A percentile compares a stretch with the other conserved stretches of the same genome.
Conservation (phyloP, 1,139 yeast species). For the Sporopachydermia cereana region DNA sequence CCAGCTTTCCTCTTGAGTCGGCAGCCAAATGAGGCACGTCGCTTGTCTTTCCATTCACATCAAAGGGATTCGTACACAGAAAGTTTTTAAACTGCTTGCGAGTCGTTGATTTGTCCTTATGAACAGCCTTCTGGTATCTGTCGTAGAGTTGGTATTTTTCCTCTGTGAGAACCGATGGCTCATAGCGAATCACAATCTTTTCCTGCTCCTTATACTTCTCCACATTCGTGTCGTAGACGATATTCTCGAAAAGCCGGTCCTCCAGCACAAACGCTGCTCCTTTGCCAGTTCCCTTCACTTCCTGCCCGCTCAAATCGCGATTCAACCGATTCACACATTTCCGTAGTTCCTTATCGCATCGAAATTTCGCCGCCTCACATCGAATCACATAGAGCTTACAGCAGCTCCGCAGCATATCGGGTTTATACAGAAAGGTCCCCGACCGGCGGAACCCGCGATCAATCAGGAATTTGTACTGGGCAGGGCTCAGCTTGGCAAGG, state of each 20-base stretch:
- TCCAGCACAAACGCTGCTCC: slow-evolving; percentile 21
- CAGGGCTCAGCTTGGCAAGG: slow-evolving; percentile 34
- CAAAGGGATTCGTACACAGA: slow-evolving; percentile 60
- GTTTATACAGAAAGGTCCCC: slow-evolving; percentile 62
- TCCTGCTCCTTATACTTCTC: slow-evolving; percentile 40
- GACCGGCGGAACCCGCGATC: slow-evolving; percentile 73
- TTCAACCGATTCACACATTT: slow-evolving; percentile 53
- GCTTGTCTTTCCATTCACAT: slow-evolving; percentile 10
- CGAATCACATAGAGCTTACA: slow-evolving; percentile 79
- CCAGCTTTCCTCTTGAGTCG: slow-evolving; percentile 2
- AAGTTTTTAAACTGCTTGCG: slow-evolving; percentile 45
- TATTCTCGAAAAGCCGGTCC: slow-evolving; percentile 39
- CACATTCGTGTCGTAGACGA: slow-evolving; percentile 37
- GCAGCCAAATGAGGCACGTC: slow-evolving; percentile 9
- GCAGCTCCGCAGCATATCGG: slow-evolving; percentile 62
- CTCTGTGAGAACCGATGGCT: slow-evolving; percentile 37
- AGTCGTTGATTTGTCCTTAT: slow-evolving; percentile 45
- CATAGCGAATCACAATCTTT: slow-evolving; percentile 39
- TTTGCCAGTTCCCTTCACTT: slow-evolving; percentile 6
- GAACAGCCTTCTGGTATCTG: slow-evolving; percentile 60
- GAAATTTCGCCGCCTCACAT: slow-evolving; percentile 36
- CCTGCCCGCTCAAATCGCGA: slow-evolving; percentile 18
- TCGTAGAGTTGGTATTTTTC: slow-evolving; percentile 59
- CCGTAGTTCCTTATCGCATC: slow-evolving; percentile 53
- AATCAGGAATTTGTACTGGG: slow-evolving; percentile 50